Percentiles rank a stretch among this genome's conserved stretches.
These are phyloP conservation scores for Dactylellina cionopaga DNA, from an alignment of 2,329 filamentous ascomycete species.

Conservation along the genomic window DNA sequence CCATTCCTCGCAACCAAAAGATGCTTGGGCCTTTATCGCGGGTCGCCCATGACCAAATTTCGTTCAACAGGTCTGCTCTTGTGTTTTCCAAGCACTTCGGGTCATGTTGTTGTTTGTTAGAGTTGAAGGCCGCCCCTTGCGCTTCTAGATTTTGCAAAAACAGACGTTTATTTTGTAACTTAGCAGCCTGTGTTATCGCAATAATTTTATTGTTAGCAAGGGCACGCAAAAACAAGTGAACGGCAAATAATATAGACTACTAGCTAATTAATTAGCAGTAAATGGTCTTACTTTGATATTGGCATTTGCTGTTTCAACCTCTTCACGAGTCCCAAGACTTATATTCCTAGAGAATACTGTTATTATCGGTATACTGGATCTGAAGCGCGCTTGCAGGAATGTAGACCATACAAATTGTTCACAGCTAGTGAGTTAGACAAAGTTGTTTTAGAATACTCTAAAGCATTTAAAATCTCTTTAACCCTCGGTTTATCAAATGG, in stretches of 20 bases:
- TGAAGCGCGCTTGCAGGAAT: background rate
- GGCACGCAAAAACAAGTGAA: background rate
- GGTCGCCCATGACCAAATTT: constrained; percentile 48
- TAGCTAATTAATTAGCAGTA: background rate
- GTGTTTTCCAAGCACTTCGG: constrained; percentile 35
- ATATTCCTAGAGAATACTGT: background rate
- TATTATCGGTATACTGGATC: constrained; percentile 6
- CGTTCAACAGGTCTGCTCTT: constrained; percentile 53
- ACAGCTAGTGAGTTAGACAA: constrained; percentile 52
- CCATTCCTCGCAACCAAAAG: constrained; percentile 60
- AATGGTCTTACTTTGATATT: constrained; percentile 4
- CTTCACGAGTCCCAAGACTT: constrained; percentile 5
- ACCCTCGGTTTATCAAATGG: constrained; percentile 57
- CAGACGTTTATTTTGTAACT: background rate
- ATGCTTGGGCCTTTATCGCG: constrained; percentile 45
- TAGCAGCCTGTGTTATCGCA: constrained; percentile 4
- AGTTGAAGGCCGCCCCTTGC: background rate
- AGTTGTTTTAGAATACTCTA: constrained; percentile 56
- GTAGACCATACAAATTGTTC: constrained; percentile 1
- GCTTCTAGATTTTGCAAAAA: constrained; percentile 13
- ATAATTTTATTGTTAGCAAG: background rate
- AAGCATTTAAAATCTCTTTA: constrained; percentile 43
- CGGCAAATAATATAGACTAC: background rate
- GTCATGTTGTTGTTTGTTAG: constrained; percentile 8
- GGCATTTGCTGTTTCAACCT: constrained; percentile 7